phyloP scores from a whole-genome alignment of 1,139 yeast species.

The Yamadazyma diddensiae region DNA sequence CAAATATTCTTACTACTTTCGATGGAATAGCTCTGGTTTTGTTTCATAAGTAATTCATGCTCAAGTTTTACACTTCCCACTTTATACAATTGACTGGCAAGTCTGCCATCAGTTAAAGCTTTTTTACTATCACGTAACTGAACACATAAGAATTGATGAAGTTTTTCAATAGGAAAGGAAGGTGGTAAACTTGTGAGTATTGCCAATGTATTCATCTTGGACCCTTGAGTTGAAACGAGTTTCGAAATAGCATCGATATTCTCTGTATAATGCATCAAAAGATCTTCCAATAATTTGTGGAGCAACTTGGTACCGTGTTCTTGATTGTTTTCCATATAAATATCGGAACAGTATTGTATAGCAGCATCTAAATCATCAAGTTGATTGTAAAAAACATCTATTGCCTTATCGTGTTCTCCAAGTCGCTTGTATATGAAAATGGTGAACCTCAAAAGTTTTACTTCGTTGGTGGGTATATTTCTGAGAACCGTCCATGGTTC shows the following conservation, averaged over 20 bases:
- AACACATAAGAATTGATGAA: conserved; percentile 46
- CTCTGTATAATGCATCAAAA: conserved; percentile 29
- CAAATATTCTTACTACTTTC: conserved; percentile 47
- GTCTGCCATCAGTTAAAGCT: conserved; percentile 23
- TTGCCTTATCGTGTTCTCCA: conserved; percentile 62
- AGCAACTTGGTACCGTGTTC: conserved; percentile 36
- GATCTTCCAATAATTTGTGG: conserved; percentile 38
- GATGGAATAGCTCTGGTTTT: conserved; percentile 35
- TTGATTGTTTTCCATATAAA: conserved; percentile 40
- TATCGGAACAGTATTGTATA: conserved; percentile 55
- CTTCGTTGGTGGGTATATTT: conserved; percentile 36
- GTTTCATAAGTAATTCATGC: conserved; percentile 33
- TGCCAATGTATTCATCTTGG: conserved; percentile 49
- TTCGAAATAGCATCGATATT: conserved; percentile 39
- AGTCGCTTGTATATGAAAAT: conserved; percentile 59
- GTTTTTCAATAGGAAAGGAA: conserved; percentile 40
- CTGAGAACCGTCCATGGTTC: conserved; percentile 48
- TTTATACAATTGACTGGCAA: conserved; percentile 34
- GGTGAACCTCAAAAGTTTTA: conserved; percentile 40
- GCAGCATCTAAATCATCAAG: conserved; percentile 58
- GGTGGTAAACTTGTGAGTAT: conserved; percentile 54
- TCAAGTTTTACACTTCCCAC: conserved; percentile 35
- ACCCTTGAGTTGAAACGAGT: conserved; percentile 47
- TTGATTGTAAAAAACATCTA: conserved; percentile 60
- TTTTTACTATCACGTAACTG: conserved; percentile 38